phyloP scores from a whole-genome alignment of 805 yeast genomes.

The Zygosaccharomyces rouxii region DNA sequence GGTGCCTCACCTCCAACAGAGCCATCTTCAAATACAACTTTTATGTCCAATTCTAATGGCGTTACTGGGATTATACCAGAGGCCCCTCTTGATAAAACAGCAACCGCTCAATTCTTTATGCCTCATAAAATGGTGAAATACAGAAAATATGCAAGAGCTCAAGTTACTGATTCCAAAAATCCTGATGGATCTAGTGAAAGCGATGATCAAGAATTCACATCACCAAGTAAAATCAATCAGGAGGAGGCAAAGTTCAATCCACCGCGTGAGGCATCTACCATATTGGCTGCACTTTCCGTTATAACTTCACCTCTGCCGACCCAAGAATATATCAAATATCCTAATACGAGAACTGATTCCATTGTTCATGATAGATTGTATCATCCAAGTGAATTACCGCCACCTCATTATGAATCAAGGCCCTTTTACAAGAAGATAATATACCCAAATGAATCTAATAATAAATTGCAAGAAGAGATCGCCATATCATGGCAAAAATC shows the following conservation, averaged over 20 bases:
- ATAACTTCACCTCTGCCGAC: constrained; percentile 80
- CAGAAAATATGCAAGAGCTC: constrained; percentile 27
- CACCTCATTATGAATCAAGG: constrained; percentile 37
- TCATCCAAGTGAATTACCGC: constrained; percentile 60
- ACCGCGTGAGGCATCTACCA: constrained; percentile 70
- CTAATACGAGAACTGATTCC: constrained; percentile 55
- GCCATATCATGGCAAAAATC: constrained; percentile 85
- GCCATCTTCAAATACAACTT: not conserved
- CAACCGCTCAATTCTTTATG: constrained; percentile 27
- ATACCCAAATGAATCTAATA: constrained; percentile 32
- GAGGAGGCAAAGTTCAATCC: constrained; percentile 34
- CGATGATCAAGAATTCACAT: constrained; percentile 8
- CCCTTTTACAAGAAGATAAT: constrained; percentile 27
- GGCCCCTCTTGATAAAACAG: constrained; percentile 25
- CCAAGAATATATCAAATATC: constrained; percentile 60
- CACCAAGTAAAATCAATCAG: constrained; percentile 2
- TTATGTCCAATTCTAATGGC: not conserved
- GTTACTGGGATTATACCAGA: constrained; percentile 22
- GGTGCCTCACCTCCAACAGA: constrained; percentile 4
- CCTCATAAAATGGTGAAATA: constrained; percentile 25
- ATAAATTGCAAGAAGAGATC: constrained; percentile 55
- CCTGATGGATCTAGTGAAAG: constrained; percentile 11
- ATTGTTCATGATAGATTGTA: constrained; percentile 83
- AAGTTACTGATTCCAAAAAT: constrained; percentile 16
- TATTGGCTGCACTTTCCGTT: constrained; percentile 73